Conservation (phyloP, 2,329 filamentous ascomycete species). For the Talaromyces sp. region DNA sequence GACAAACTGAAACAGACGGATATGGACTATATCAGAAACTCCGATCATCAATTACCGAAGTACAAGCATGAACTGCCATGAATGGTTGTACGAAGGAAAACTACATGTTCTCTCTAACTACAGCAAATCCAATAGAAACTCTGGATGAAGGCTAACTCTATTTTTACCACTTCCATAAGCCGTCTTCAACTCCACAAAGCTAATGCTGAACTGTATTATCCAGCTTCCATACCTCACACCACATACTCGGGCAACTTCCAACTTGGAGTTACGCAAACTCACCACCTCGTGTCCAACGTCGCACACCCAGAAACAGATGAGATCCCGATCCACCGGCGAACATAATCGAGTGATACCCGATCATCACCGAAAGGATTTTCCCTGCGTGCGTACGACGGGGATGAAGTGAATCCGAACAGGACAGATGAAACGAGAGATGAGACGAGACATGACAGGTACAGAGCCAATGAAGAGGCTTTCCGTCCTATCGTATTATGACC, state of each 20-base stretch:
- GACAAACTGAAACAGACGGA: too few relatives aligned
- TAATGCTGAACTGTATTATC: too few relatives aligned
- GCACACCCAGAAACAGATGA: not conserved
- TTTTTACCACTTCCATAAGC: too few relatives aligned
- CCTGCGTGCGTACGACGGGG: conserved; percentile 6
- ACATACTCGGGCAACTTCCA: not conserved
- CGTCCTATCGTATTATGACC: too few relatives aligned
- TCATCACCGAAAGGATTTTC: not conserved
- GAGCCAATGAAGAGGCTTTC: too few relatives aligned
- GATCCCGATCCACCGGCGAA: conserved; percentile 4
- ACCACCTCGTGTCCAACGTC: conserved; percentile 3
- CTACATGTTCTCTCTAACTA: too few relatives aligned
- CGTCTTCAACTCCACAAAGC: too few relatives aligned
- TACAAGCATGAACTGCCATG: too few relatives aligned
- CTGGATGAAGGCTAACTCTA: too few relatives aligned
- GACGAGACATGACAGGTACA: not conserved
- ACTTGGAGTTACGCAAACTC: conserved; percentile 1
- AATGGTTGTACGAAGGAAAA: not conserved
- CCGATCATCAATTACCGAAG: not conserved
- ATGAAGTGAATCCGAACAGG: not conserved
- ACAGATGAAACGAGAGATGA: not conserved
- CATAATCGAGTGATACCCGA: conserved; percentile 5
- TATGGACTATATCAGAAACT: not conserved
- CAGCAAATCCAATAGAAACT: too few relatives aligned
- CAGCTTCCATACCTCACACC: too few relatives aligned